A percentile compares a stretch with the other conserved stretches of the same genome.
Evolutionary conservation across 352 stramenopile genomes (phyloP).

Genomic region (Pythium sp.): DNA sequence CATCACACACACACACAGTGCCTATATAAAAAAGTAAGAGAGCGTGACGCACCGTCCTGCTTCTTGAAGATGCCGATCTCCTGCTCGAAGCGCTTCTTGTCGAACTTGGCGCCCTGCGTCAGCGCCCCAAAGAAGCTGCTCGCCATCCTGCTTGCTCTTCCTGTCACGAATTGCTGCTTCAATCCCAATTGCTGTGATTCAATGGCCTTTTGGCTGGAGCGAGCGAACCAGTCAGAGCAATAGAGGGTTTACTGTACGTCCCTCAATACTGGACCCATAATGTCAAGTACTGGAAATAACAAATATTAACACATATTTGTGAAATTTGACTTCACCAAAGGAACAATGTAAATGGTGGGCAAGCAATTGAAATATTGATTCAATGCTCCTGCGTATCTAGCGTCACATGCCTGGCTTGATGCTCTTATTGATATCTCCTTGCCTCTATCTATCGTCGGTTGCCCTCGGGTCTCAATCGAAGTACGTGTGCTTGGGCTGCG

Average conservation of each 20-base stretch:
- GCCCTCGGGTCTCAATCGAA: neutral
- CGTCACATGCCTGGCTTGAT: neutral
- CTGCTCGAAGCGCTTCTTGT: slow-evolving; percentile 48
- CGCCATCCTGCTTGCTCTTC: slow-evolving; percentile 37
- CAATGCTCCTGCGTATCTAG: neutral
- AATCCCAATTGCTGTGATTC: neutral
- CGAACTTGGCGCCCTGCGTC: slow-evolving; percentile 68
- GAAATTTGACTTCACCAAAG: neutral
- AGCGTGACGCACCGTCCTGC: slow-evolving; percentile 22
- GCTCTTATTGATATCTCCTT: neutral
- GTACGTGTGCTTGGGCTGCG: neutral
- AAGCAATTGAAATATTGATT: neutral
- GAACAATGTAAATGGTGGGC: neutral
- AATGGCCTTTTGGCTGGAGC: slow-evolving; percentile 2
- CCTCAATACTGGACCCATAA: slow-evolving; percentile 4
- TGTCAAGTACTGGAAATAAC: neutral
- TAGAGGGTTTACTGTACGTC: neutral
- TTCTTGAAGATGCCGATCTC: slow-evolving; percentile 68
- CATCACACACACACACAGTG: neutral
- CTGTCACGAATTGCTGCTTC: neutral
- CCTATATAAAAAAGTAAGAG: neutral
- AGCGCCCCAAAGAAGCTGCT: slow-evolving; percentile 73
- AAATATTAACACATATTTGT: neutral
- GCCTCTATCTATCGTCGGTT: neutral
- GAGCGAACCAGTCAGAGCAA: slow-evolving; percentile 8